Conservation (phyloP, 2,329 filamentous ascomycete genomes). For the Aureobasidium sp. region DNA sequence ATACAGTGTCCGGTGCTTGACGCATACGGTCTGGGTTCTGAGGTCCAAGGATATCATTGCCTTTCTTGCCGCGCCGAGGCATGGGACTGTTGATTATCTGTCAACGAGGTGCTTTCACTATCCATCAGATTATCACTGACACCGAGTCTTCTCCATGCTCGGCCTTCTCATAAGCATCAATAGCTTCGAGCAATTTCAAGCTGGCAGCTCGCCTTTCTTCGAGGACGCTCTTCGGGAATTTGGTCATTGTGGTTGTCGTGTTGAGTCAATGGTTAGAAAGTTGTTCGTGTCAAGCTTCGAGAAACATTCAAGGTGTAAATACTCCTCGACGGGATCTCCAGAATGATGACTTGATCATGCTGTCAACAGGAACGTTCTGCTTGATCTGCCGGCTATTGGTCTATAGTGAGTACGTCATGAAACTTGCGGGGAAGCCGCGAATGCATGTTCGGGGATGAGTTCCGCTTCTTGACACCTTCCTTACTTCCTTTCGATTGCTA, state of each 20-base stretch:
- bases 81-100: conserved; percentile 40
- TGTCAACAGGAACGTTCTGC: neutral
- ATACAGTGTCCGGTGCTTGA: conserved; percentile 64
- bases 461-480: neutral
- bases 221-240: conserved; percentile 18
- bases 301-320: neutral
- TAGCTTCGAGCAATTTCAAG: neutral
- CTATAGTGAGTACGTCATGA: neutral
- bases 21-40: conserved; percentile 61
- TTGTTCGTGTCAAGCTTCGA: neutral
- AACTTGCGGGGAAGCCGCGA: conserved; percentile 5
- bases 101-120: neutral
- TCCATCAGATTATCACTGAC: neutral
- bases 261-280: neutral
- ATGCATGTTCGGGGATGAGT: neutral
- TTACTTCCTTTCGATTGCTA: neutral
- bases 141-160: neutral
- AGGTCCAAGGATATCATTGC: conserved; percentile 61
- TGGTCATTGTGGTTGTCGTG: conserved; percentile 11
- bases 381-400: neutral
- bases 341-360: neutral
- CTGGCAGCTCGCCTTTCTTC: conserved; percentile 25
- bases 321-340: neutral
- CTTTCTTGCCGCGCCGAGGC: conserved; percentile 56
- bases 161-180: conserved; percentile 6